Percentiles rank a stretch among this genome's conserved stretches.
Conservation (phyloP, 2,329 filamentous ascomycete species). For the Fonsecaea pugnacius region DNA sequence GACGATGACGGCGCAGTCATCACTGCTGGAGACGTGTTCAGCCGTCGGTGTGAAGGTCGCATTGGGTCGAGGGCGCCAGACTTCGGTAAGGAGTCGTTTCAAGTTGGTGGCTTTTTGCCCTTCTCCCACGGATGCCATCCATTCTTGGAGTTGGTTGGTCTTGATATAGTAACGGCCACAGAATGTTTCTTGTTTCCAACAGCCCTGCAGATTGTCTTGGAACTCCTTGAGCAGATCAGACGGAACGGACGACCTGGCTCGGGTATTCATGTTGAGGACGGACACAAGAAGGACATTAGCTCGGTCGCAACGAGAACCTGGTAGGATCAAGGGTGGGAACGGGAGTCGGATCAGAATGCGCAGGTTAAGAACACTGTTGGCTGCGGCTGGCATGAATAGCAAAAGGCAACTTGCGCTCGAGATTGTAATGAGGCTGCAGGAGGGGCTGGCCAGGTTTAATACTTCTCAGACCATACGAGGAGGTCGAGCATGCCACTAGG, state of each 20-base stretch:
- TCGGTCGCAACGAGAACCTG: background rate
- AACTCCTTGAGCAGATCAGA: background rate
- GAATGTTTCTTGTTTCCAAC: background rate
- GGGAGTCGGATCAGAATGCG: background rate
- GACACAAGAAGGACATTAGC: background rate
- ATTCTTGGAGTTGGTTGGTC: background rate
- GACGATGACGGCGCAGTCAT: conserved; percentile 33
- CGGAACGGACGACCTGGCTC: background rate
- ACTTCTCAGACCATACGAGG: background rate
- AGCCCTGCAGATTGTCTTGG: background rate
- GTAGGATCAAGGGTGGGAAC: background rate
- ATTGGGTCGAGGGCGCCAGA: background rate
- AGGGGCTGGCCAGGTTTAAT: background rate
- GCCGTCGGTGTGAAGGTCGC: background rate
- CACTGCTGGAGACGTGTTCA: background rate
- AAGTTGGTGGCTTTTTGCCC: background rate
- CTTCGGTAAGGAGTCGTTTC: background rate
- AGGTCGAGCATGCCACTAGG: no score
- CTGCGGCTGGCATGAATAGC: background rate
- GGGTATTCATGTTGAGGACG: background rate
- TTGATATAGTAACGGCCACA: conserved; percentile 1
- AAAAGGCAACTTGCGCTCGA: background rate
- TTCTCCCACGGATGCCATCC: background rate
- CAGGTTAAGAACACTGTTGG: background rate
- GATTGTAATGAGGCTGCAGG: background rate